Base-by-base conservation (phyloP, 345 rosid genomes). In the Erysimum cheiranthoides region DNA sequence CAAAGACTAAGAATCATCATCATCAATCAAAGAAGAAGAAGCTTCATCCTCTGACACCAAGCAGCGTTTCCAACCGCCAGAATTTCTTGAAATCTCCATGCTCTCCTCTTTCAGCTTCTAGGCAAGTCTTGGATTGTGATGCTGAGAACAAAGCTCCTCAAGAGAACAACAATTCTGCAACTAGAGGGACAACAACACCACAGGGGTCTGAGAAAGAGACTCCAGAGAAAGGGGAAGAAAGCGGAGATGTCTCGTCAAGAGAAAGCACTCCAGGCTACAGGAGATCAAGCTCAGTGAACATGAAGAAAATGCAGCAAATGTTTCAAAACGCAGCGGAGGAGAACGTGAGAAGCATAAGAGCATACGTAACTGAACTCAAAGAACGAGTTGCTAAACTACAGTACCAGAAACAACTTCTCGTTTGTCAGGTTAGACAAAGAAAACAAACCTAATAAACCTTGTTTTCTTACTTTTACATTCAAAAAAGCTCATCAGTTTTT, bases 271-370 rank as follows among this genome's bases (percentile, higher is more conserved):
- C 93, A 34, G 92, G 84, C 17, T 92, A 80, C 68, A 81, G 86
- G 6, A 89, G 96, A 74, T 84, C 93, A 75, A 88, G 97, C 79
- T 92, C 97, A 49, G 97, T 92, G 36, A 92, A 95, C 78, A 95
- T 95, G 97, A 95, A 87, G 83, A 95, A 90, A 82, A 95, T 95
- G 99, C 95, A 89, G 88, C 90, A 90, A 70, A 90, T 95, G 99
- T 95, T 92, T 78, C 97, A 92, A 77, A 95, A 85, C 84, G 99
- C 99, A 39, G 97, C 99, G n/a, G 97, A 94, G 84, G 99, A 94
- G 86, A 94, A 94, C 65, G 99, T 94, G 62, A 86, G 99, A 84
- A 92, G 90, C 86, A 94, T 94, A 74, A 79, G 93, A 82, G 83
- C 95, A 31, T 94, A 94, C 62, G 97, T 94, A 36, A 94, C 97